Percentiles rank a stretch among this genome's conserved stretches.
Evolutionary conservation across 257 asterid species (phyloP).

Genomic region (Solanum corneliomulleri): DNA sequence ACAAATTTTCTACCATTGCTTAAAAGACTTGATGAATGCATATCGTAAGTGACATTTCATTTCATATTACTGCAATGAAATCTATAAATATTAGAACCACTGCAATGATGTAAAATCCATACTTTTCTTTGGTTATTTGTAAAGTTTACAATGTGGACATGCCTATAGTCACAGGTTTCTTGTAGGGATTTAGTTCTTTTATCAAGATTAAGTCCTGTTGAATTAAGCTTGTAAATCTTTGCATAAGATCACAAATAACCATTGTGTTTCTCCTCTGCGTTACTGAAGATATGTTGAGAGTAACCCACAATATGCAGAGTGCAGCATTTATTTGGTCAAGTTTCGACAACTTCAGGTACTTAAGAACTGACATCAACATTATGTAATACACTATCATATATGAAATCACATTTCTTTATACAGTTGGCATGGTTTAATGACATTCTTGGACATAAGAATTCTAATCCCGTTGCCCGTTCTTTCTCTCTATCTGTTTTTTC

Average conservation of each 20-base stretch:
- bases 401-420: not conserved
- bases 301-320: constrained; percentile 97
- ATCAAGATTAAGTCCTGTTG: not conserved
- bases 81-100: not conserved
- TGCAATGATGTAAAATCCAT: not conserved
- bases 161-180: not conserved
- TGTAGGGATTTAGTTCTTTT: not conserved
- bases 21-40: constrained; percentile 91
- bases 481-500: not conserved
- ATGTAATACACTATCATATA: not conserved
- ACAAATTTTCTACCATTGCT: constrained; percentile 84
- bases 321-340: constrained; percentile 95
- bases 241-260: not conserved
- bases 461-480: not conserved
- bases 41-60: constrained; percentile 54
- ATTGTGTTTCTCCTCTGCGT: constrained; percentile 3
- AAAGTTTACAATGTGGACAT: not conserved
- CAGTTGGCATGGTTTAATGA: not conserved
- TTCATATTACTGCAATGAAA: not conserved
- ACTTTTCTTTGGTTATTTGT: not conserved
- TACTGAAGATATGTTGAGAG: constrained; percentile 78
- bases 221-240: not conserved
- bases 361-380: not conserved
- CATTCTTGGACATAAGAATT: not conserved
- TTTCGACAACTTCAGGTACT: constrained; percentile 97